phyloP scores from a whole-genome alignment of 2,329 filamentous ascomycete species.

The Raffaelea ambrosiae region DNA sequence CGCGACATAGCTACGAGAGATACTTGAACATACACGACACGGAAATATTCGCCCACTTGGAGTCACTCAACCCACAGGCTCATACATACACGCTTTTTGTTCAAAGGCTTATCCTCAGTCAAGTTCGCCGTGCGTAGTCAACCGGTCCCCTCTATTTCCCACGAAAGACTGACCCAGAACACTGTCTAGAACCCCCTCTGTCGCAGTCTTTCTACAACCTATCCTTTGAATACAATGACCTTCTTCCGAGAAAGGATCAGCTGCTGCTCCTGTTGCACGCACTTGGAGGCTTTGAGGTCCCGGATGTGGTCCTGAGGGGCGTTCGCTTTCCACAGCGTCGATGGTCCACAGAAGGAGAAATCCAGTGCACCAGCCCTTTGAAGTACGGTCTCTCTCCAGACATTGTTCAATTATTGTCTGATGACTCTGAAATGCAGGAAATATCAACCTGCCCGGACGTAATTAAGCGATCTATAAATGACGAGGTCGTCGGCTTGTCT shows the following conservation, averaged over 20 bases:
- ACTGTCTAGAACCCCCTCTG: too few relatives aligned
- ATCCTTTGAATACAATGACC: not conserved
- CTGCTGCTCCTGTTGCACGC: not conserved
- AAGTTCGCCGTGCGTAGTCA: not conserved
- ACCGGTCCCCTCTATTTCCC: not conserved
- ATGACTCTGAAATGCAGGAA: not conserved
- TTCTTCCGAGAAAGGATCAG: not conserved
- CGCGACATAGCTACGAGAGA: conserved; percentile 4
- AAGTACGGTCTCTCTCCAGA: not conserved
- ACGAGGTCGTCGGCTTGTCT: not conserved
- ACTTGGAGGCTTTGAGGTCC: not conserved
- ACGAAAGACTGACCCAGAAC: not conserved
- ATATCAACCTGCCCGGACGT: not conserved
- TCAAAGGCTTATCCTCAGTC: not conserved
- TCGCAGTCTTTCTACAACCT: not conserved
- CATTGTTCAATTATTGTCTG: not conserved
- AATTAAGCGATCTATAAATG: not conserved
- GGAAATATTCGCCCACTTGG: not conserved
- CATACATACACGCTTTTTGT: not conserved
- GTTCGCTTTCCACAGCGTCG: not conserved
- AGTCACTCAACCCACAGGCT: not conserved
- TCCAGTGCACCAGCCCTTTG: not conserved
- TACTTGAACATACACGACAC: conserved; percentile 4
- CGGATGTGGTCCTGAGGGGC: not conserved
- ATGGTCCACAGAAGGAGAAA: conserved; percentile 2